Evolutionary conservation across 352 stramenopile species (phyloP), one percentile per base, ranked within the genome.

Genomic region (Peronospora belbahrii): DNA sequence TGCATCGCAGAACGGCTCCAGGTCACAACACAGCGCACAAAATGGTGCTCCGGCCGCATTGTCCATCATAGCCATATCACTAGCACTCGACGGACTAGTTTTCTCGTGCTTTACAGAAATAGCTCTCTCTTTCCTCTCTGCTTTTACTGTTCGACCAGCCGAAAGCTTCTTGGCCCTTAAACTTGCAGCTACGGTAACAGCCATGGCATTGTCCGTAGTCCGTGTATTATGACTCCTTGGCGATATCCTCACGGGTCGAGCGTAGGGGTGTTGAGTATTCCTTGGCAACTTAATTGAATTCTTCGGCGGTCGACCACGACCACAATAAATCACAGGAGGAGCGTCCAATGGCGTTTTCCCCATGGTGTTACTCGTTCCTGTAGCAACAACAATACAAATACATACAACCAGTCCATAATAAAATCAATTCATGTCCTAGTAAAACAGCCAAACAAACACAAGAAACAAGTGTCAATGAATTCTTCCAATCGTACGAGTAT

Each of bases 1-100:
- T 22, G 40, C 54, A 37, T 70, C 54, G 58, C 59, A 47, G 22
- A 68, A 65, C 40, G 52, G 61, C 55, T 69, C 57, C n/a, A 63
- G 52, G 42, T 68, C 52, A 35, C 68, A 81, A 59, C 80, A 92
- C n/a, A 92, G 57, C 43, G 75, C 79, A 46, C 80, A 92, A 52
- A 80, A 61, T 15, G 70, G 49, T 20, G 62, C 59, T 19, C 59
- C 57, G 6, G 74, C 67, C 30, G 70, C 47, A 36, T 55, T 46
- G 38, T 69, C 63, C 32, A 79, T 53, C 46, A 74, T 64, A 20
- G 48, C 53, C 9, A 83, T 61, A 59, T 86, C 74, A 41, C 74
- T 84, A 24, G 71, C 68, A 43, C 70, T 86, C 8, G 74, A 84
- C 17, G 71, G 74, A 61, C 74, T 86, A 22, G 59, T 71, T 55